Base-by-base conservation (phyloP, 2,329 filamentous ascomycete species). In the Epichloe sylvatica region DNA sequence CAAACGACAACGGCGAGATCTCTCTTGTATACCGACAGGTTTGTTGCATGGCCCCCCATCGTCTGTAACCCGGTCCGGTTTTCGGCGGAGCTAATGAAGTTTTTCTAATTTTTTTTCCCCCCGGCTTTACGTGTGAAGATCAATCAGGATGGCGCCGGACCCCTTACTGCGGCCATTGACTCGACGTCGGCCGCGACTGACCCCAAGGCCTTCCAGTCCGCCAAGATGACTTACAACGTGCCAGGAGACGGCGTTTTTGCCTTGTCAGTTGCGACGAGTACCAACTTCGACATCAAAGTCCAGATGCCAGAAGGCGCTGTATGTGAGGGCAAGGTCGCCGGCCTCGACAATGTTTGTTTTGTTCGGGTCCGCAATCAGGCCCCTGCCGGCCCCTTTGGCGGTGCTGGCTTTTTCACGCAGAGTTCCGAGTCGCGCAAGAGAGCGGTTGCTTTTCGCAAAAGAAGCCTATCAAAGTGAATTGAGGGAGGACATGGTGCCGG, bases 341-440 rank as follows among this genome's bases (percentile, higher is more conserved):
- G 49, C 43, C 49, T 50, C 4, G 11, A 50, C 25, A 50, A 50
- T 34, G 49, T 50, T 7, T 50, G 49, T 36, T 50, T 46, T 21
- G 49, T 46, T 13, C 42, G 43, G 4, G 7, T 50, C n/a, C 49
- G 49, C 44, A 50, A 50, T 38, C 37, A 46, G 19, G 49, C 37
- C 8, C 13, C 21, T 33, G 49, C 49, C 25, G 49, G 49, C 4
- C 49, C 49, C 7, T 50, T 50, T 46, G 49, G 49, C 17, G 49
- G 49, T 33, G 33, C 49, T 34, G 49, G 49, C 3, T 50, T 50
- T 44, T 50, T 50, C 43, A 50, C 43, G 4, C 49, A 50, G 30
- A 50, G 43, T 19, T 13, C 15, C 17, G 25, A 15, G 11, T 34
- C 49, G 17, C 43, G 43, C 12, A 50, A 50, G 43, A 30, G 49